phyloP scores from a whole-genome alignment of 345 rosid genomes.

The Lumnitzera racemosa region DNA sequence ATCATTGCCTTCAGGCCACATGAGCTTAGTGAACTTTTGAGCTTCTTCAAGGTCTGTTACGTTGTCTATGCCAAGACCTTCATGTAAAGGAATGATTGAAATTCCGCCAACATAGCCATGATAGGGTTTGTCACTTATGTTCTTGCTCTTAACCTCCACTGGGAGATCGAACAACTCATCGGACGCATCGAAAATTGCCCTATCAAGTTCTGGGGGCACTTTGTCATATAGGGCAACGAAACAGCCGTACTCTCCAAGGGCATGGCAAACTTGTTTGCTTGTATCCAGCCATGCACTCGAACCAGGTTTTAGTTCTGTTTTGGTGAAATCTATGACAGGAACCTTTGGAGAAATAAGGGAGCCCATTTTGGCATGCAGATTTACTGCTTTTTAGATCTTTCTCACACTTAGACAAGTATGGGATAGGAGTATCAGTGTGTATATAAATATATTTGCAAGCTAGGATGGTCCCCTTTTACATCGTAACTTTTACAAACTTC shows the following conservation, averaged over 20 bases:
- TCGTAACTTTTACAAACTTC: too few relatives aligned
- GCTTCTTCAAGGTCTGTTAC: slow-evolving; percentile 7
- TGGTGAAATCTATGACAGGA: slow-evolving; percentile 25
- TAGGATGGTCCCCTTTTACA: too few relatives aligned
- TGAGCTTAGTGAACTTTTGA: slow-evolving; percentile 9
- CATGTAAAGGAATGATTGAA: slow-evolving; percentile 24
- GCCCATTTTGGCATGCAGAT: slow-evolving; percentile 15
- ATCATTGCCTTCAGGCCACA: slow-evolving; percentile 37
- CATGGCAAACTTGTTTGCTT: slow-evolving; percentile 12
- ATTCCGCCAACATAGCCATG: slow-evolving; percentile 29
- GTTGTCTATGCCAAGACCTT: slow-evolving; percentile 32
- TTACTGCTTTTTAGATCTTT: too few relatives aligned
- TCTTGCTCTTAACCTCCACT: slow-evolving; percentile 14
- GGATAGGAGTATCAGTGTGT: too few relatives aligned
- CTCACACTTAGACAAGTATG: too few relatives aligned
- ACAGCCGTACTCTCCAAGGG: slow-evolving; percentile 34
- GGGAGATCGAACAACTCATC: slow-evolving; percentile 30
- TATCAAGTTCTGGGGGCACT: slow-evolving; percentile 11
- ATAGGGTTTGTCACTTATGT: slow-evolving; percentile 28
- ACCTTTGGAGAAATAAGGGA: slow-evolving; percentile 17
- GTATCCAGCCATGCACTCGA: slow-evolving; percentile 15
- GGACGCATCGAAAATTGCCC: slow-evolving; percentile 9
- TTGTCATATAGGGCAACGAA: slow-evolving; percentile 23
- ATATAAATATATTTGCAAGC: too few relatives aligned
- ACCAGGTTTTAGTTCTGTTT: slow-evolving; percentile 13